Base-by-base conservation (phyloP, 1,284 basidiomycete species). In the Salmacisia buchloeana region DNA sequence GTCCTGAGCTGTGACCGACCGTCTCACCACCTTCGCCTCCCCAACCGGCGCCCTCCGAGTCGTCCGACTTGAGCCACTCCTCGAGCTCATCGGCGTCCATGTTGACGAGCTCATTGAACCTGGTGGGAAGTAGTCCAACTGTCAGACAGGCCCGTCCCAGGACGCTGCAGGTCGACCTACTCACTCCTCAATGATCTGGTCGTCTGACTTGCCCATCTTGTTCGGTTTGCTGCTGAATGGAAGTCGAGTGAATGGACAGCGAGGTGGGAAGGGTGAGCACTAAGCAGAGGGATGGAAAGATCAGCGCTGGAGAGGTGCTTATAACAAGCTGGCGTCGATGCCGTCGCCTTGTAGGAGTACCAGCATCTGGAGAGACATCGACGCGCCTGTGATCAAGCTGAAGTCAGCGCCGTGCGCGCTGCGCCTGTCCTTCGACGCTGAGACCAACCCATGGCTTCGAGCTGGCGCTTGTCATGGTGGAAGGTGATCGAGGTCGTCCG, bases 51-150 rank as follows among this genome's bases (percentile, higher is more conserved):
- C 27, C 39, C 39, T 71, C 65, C 2, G 70, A 72, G 35, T 72
- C 70, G 21, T 64, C 57, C 27, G 73, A 72, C 58, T 75, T 72
- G 67, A 80, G 73, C 76, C 77, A 79, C 18, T 72, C 70, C 29
- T 69, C 63, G 31, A 80, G 67, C 58, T 76, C 75, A 35, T 64
- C 56, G 27, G 74, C 68, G 13, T 72, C 67, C 76, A 80, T 78
- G 73, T 80, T 80, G 65, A 80, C 78, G 29, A 72, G 67, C 63
- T 73, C 65, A 62, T 72, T 69, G 68, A 75, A 75, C 66, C 41
- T 43, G 41, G 6, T 43, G 6, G 2, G 15, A 5, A 43, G 41
- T 18, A 43, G 18, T 12, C 41, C 18, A 7, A 43, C 1, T 38
- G 41, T 43, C n/a, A 5, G 18, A 43, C 7, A 7, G 41, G 23